These are phyloP conservation scores for Hortiboletus campestris DNA, from an alignment of 768 basidiomycete species.

Conservation along the genomic window DNA sequence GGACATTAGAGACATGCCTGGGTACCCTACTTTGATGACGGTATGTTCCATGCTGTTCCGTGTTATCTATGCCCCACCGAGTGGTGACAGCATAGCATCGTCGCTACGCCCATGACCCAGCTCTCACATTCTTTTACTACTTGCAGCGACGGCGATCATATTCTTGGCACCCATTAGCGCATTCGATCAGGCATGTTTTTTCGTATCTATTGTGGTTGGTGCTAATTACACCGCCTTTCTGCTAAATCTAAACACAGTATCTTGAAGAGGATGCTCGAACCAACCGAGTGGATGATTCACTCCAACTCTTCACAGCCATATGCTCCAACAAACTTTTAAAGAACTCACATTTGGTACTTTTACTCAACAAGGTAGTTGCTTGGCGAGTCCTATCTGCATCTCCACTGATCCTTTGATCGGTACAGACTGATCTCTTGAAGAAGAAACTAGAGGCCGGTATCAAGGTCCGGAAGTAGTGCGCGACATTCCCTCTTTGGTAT, in stretches of 20 bases:
- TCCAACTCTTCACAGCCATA: conserved; percentile 73
- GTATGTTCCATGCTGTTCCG: conserved; percentile 37
- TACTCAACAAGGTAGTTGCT: conserved; percentile 69
- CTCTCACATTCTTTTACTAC: conserved; percentile 5
- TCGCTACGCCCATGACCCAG: conserved; percentile 10
- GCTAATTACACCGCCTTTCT: conserved; percentile 13
- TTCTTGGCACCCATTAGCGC: conserved; percentile 86
- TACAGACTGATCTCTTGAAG: conserved; percentile 67
- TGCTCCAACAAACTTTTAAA: conserved; percentile 74
- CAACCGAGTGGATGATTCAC: conserved; percentile 79
- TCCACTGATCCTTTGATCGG: conserved; percentile 7
- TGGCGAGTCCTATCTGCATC: conserved; percentile 1
- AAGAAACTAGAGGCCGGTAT: conserved; percentile 68
- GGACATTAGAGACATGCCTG: conserved; percentile 65
- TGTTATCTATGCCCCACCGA: conserved; percentile 5
- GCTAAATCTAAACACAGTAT: conserved; percentile 46
- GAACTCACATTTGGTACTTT: conserved; percentile 68
- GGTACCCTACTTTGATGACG: conserved; percentile 86
- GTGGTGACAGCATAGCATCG: conserved; percentile 19
- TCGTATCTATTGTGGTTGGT: background rate
- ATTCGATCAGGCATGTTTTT: conserved; percentile 68
- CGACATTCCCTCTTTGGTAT: conserved; percentile 16
- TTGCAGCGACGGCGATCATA: conserved; percentile 75
- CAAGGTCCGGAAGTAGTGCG: conserved; percentile 75
- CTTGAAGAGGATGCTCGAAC: conserved; percentile 78